These are phyloP conservation scores for Bocquillonia castaneifolia DNA, from an alignment of 441 rosid species.

Conservation along the genomic window DNA sequence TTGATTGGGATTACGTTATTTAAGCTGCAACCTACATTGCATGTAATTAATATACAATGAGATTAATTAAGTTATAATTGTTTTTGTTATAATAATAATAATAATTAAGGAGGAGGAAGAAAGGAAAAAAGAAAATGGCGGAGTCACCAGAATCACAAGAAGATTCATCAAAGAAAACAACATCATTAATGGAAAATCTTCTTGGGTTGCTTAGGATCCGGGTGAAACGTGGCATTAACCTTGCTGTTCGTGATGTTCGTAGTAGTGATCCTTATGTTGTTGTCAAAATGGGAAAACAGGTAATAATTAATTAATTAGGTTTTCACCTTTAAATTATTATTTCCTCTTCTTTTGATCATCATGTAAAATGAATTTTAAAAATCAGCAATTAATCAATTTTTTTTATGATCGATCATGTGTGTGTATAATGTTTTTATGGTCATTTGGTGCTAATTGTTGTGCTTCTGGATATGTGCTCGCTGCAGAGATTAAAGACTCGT, in stretches of 20 bases:
- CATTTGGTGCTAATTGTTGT: neutral
- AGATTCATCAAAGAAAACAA: neutral
- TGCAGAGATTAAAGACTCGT: conserved; percentile 75
- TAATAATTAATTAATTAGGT: neutral
- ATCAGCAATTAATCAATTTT: no score
- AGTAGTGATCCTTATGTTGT: conserved; percentile 91
- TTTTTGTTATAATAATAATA: neutral
- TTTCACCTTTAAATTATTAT: neutral
- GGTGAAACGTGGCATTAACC: conserved; percentile 72
- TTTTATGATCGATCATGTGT: no score
- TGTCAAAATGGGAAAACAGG: conserved; percentile 81
- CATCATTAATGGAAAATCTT: conserved; percentile 57
- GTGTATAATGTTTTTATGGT: no score
- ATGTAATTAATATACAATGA: neutral
- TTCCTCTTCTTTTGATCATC: neutral
- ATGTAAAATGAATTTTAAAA: no score
- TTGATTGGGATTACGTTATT: neutral
- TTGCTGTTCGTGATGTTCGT: conserved; percentile 85
- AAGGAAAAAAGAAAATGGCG: neutral
- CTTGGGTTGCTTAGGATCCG: conserved; percentile 76
- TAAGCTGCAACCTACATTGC: neutral
- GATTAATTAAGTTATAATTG: neutral
- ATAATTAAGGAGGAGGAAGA: neutral
- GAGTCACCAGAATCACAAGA: conserved; percentile 18
- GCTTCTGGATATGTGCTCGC: no score